Evolutionary conservation across 176 grass and related monocot genomes (phyloP).

Genomic region (Leersia perrieri): DNA sequence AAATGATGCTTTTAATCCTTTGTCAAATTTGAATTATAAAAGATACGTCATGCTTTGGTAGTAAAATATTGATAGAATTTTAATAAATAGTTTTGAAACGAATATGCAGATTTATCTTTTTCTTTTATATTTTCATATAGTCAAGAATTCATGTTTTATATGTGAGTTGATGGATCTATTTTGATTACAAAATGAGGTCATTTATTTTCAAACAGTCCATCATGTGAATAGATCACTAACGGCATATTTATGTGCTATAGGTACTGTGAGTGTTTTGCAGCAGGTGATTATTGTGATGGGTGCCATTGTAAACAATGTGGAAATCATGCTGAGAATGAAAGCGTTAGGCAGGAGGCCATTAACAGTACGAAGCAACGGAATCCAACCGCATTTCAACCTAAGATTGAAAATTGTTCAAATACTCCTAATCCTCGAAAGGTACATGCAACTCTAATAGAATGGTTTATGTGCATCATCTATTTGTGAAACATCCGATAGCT

Average conservation of each 20-base stretch:
- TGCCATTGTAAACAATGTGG: conserved; percentile 76
- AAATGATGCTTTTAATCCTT: conserved; percentile 19
- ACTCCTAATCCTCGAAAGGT: conserved; percentile 39
- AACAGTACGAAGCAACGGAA: conserved; percentile 57
- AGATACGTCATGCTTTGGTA: neutral
- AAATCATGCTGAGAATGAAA: conserved; percentile 71
- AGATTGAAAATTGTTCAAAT: conserved; percentile 65
- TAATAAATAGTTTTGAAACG: neutral
- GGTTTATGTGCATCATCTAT: conserved; percentile 17
- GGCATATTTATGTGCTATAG: conserved; percentile 44
- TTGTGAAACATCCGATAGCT: neutral
- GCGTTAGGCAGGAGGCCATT: conserved; percentile 54
- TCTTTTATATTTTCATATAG: conserved; percentile 6
- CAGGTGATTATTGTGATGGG: conserved; percentile 65
- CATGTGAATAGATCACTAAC: conserved; percentile 27
- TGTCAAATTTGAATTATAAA: neutral
- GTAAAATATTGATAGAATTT: conserved; percentile 12
- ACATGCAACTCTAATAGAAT: conserved; percentile 32
- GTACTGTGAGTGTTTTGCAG: conserved; percentile 82
- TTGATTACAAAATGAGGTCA: neutral
- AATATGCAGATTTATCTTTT: neutral
- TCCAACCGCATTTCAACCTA: conserved; percentile 73
- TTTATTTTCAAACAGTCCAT: conserved; percentile 30
- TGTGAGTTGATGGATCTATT: conserved; percentile 7
- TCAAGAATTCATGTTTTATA: neutral